Base-by-base conservation (phyloP, 2,329 filamentous ascomycete genomes). In the Anthostomella pinea region DNA sequence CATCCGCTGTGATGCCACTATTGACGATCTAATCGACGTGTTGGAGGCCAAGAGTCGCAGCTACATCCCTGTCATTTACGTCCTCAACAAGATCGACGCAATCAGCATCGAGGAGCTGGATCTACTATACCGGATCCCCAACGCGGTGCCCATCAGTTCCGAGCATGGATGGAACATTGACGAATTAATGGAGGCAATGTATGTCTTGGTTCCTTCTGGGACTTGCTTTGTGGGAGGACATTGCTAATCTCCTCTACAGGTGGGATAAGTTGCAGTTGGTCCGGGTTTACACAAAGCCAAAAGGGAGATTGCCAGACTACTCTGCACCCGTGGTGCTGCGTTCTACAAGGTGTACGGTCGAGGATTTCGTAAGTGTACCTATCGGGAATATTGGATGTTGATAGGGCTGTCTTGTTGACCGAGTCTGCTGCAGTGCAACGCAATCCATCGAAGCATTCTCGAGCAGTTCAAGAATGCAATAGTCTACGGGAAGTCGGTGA, bases 11-110 rank as follows among this genome's bases (percentile, higher is more conserved):
- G 93, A 98, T 65, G 93, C 93, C 38, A 98, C 93, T 2, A 82
- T 98, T 46, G 93, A 98, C 66, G 93, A 98, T 64, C 67, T 98
- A 48, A 98, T 98, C 59, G 93, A 98, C 65, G 70, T 98, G 14
- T 77, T 98, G 29, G 93, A 98, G 65, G 91, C 91, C 30, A 95
- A 87, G 73, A 88, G 85, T 61, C 79, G 93, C 65, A 89, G 87
- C 62, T 98, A 98, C 63, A 97, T 98, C 49, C 93, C 93, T n/a
- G 93, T 97, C 48, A 87, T 98, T 36, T 98, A 98, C 68, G 93
- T 94, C 26, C 76, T 98, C 56, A 98, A 98, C 78, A 98, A 98
- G 73, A 98, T 98, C 53, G 93, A 98, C 66, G 81, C 90, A 37
- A 97, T 98, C 62, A 91, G 87, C 33, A 97, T 98, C 53, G 91